A percentile compares a stretch with the other conserved stretches of the same genome.
Evolutionary conservation across 208 protist species (phyloP).

Genomic region (Tetramitus jugosus): DNA sequence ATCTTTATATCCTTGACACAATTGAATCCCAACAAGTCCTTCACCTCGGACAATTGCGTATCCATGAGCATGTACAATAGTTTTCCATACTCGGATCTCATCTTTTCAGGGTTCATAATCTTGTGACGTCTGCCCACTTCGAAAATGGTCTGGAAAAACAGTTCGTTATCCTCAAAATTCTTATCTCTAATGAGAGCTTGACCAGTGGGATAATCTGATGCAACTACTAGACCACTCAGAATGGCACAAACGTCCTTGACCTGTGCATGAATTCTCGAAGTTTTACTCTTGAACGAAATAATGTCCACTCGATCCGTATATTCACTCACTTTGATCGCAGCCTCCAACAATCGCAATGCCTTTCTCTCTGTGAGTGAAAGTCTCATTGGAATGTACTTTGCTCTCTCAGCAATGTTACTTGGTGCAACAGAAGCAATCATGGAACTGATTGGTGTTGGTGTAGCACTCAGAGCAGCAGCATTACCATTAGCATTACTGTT

Average conservation of each 20-base stretch:
- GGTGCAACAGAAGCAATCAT: not conserved
- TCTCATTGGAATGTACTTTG: slow-evolving; percentile 69
- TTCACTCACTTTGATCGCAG: slow-evolving; percentile 62
- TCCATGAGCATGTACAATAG: slow-evolving; percentile 52
- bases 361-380: slow-evolving; percentile 67
- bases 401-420: slow-evolving; percentile 39
- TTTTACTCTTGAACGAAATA: slow-evolving; percentile 44
- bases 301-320: slow-evolving; percentile 82
- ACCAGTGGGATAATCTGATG: slow-evolving; percentile 21
- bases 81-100: slow-evolving; percentile 80
- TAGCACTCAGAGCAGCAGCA: no score
- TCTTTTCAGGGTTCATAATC: slow-evolving; percentile 84
- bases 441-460: no score
- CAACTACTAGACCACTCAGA: slow-evolving; percentile 64
- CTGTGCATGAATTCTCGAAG: slow-evolving; percentile 54
- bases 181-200: slow-evolving; percentile 57
- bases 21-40: slow-evolving; percentile 63
- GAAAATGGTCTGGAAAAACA: slow-evolving; percentile 37
- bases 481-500: not conserved
- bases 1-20: slow-evolving; percentile 59
- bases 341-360: slow-evolving; percentile 68
- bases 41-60: slow-evolving; percentile 11
- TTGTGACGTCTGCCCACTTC: slow-evolving; percentile 77
- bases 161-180: slow-evolving; percentile 46
- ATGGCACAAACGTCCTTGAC: slow-evolving; percentile 64